Percentiles rank a stretch among this genome's conserved stretches.
These are phyloP conservation scores for Fusarium nodosum DNA, from an alignment of 2,329 filamentous ascomycete species.

Conservation along the genomic window DNA sequence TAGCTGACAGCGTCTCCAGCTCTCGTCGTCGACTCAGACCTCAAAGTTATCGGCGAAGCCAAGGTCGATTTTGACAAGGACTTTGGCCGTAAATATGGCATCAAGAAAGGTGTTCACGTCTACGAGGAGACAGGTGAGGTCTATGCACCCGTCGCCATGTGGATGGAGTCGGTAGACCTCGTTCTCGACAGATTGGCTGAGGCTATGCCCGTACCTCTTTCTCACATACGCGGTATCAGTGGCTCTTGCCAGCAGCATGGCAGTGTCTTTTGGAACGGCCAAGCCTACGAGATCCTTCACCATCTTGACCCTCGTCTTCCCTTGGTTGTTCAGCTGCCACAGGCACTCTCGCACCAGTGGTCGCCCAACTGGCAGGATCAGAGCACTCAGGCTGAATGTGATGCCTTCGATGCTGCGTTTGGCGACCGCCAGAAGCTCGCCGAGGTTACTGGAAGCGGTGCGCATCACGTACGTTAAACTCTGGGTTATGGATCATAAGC, in stretches of 20 bases:
- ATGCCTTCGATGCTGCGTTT: conserved; percentile 82
- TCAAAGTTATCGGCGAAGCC: conserved; percentile 84
- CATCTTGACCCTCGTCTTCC: conserved; percentile 70
- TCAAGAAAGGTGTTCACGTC: conserved; percentile 88
- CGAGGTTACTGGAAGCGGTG: conserved; percentile 86
- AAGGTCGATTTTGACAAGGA: conserved; percentile 97
- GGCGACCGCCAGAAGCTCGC: conserved; percentile 78
- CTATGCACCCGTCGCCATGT: conserved; percentile 92
- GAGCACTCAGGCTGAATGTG: conserved; percentile 92
- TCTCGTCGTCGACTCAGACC: conserved; percentile 85
- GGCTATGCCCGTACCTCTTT: conserved; percentile 74
- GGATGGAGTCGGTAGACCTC: conserved; percentile 91
- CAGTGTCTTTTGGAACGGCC: conserved; percentile 89
- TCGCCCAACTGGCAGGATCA: conserved; percentile 99
- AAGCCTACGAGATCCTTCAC: conserved; percentile 75
- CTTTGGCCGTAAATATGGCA: conserved; percentile 77
- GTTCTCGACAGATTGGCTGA: conserved; percentile 80
- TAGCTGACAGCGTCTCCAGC: conserved; percentile 61
- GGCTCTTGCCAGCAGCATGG: conserved; percentile 98
- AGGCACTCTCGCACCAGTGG: conserved; percentile 84
- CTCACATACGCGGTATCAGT: conserved; percentile 82
- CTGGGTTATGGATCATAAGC: conserved; percentile 25
- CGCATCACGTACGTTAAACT: conserved; percentile 81
- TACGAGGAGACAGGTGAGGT: conserved; percentile 89
- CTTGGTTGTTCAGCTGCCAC: conserved; percentile 79